A percentile compares a stretch with the other conserved stretches of the same genome.
phyloP scores from a whole-genome alignment of 257 asterid genomes.

The Scutellaria galericulata region DNA sequence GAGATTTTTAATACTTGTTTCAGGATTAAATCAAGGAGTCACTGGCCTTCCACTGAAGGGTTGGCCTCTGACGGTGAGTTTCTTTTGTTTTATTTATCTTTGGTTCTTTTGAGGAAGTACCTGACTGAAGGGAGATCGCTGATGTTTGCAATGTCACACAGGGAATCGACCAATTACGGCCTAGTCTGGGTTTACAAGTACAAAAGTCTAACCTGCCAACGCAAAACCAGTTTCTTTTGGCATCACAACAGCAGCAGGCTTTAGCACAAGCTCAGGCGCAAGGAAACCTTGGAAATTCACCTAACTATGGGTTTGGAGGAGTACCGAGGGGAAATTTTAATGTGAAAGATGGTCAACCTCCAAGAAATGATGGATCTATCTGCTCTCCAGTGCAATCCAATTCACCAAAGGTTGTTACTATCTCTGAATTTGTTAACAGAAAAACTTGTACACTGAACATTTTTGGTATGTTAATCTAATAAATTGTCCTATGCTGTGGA shows the following conservation, averaged over 20 bases:
- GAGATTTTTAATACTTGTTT: conserved; percentile 29
- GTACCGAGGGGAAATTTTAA: conserved; percentile 81
- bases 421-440: conserved; percentile 20
- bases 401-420: conserved; percentile 77
- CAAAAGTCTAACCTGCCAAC: conserved; percentile 83
- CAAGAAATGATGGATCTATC: conserved; percentile 93
- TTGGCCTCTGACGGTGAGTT: conserved; percentile 97
- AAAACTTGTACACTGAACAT: conserved; percentile 10
- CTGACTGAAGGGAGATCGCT: conserved; percentile 10
- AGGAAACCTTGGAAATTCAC: conserved; percentile 78
- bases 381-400: conserved; percentile 96
- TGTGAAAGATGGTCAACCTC: conserved; percentile 89
- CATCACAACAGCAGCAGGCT: conserved; percentile 95
- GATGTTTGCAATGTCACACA: conserved; percentile 41
- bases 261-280: conserved; percentile 95
- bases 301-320: conserved; percentile 86
- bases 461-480: conserved; percentile 21
- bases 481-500: conserved; percentile 19
- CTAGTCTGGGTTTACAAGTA: conserved; percentile 87
- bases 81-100: conserved; percentile 35
- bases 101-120: conserved; percentile 22
- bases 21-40: conserved; percentile 94
- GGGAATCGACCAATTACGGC: conserved; percentile 97
- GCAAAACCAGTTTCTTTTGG: conserved; percentile 81
- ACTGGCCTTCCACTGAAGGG: conserved; percentile 96